A percentile compares a stretch with the other conserved stretches of the same genome.
These are phyloP conservation scores for Elymus sibiricus DNA, from an alignment of 176 grass and related monocot species.

Conservation along the genomic window DNA sequence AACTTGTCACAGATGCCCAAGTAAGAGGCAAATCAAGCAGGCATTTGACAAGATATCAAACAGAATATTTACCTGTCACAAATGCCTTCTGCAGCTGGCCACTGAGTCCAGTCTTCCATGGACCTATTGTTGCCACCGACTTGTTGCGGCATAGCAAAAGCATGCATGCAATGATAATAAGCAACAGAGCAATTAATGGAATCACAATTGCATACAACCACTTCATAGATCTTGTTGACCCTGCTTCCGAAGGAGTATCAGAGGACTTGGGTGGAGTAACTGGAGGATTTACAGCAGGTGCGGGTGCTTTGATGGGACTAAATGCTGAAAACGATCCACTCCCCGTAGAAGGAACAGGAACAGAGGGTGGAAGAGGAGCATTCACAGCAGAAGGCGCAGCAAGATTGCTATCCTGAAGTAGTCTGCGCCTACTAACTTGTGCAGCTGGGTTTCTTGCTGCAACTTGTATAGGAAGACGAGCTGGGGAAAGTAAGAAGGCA, in stretches of 20 bases:
- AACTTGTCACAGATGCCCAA: neutral
- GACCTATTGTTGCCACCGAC: slow-evolving; percentile 58
- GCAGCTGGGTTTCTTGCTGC: slow-evolving; percentile 29
- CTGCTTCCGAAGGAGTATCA: slow-evolving; percentile 1
- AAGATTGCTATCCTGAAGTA: slow-evolving; percentile 71
- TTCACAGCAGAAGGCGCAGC: slow-evolving; percentile 56
- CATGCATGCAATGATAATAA: slow-evolving; percentile 42
- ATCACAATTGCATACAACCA: slow-evolving; percentile 55
- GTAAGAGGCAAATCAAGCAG: slow-evolving; percentile 6
- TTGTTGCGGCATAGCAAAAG: slow-evolving; percentile 58
- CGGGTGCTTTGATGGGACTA: slow-evolving; percentile 33
- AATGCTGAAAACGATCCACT: slow-evolving; percentile 68
- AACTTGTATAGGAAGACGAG: slow-evolving; percentile 31
- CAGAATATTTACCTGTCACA: slow-evolving; percentile 68
- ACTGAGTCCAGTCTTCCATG: slow-evolving; percentile 96
- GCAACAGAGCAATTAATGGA: slow-evolving; percentile 43
- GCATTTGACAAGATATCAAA: slow-evolving; percentile 12
- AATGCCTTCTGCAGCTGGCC: slow-evolving; percentile 98
- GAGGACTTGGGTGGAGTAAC: neutral
- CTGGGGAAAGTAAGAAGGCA: slow-evolving; percentile 22
- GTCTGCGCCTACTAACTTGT: slow-evolving; percentile 55
- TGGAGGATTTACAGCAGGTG: slow-evolving; percentile 39
- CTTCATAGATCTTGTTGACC: slow-evolving; percentile 23
- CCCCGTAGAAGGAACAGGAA: slow-evolving; percentile 55
- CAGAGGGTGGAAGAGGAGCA: slow-evolving; percentile 32